Conservation (phyloP, 176 grass and related monocot genomes). For the Lolium multiflorum region DNA sequence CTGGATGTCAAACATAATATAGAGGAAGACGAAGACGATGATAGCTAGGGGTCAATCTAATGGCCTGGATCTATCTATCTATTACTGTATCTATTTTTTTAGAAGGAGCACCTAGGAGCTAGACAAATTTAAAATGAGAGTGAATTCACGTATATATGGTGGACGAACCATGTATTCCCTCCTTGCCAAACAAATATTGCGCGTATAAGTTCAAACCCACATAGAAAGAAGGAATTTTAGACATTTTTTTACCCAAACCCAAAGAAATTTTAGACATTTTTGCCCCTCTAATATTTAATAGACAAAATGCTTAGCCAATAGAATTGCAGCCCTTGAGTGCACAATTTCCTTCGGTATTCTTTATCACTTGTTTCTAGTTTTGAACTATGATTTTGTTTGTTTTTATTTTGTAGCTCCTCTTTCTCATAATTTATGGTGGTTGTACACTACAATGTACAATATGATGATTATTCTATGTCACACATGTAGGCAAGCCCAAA, state of each 20-base stretch:
- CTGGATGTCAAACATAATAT: background rate
- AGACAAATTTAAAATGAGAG: background rate
- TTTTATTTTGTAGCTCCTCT: background rate
- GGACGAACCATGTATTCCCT: background rate
- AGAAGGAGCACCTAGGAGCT: background rate
- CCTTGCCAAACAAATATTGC: background rate
- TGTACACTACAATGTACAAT: background rate
- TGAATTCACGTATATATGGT: background rate
- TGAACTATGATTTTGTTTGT: background rate
- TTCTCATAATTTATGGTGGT: background rate
- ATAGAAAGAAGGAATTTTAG: too few species aligned
- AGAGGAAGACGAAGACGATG: background rate
- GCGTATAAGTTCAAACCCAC: too few species aligned
- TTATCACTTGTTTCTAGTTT: background rate
- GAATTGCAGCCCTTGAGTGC: background rate
- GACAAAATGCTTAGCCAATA: background rate
- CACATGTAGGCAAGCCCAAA: background rate
- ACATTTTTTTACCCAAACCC: too few species aligned
- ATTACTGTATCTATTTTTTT: too few species aligned
- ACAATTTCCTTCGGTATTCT: background rate
- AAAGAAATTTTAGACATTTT: too few species aligned
- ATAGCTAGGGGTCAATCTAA: background rate
- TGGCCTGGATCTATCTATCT: too few species aligned
- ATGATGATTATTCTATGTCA: too few species aligned
- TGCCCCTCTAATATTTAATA: too few species aligned